Percentiles rank a stretch among this genome's conserved stretches.
Evolutionary conservation across 345 rosid genomes (phyloP).

Genomic region (Sisymbrium irio): DNA sequence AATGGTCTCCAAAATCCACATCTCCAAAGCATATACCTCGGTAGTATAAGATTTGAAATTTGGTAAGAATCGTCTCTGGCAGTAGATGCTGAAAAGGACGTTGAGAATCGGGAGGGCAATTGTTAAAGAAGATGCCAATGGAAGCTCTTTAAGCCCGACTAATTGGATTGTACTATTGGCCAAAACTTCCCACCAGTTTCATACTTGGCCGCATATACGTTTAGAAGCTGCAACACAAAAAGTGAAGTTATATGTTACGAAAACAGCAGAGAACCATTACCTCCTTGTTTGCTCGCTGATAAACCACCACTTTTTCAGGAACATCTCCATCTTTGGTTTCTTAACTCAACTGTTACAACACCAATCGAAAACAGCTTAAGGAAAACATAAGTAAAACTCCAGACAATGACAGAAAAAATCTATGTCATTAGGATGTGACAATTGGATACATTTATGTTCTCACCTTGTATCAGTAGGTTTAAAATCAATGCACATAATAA

Average conservation of each 20-base stretch:
- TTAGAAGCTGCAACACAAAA: constrained; percentile 61
- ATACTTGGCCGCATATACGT: constrained; percentile 72
- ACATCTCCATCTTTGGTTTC: constrained; percentile 91
- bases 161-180: constrained; percentile 81
- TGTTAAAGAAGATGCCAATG: constrained; percentile 65
- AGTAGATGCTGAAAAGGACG: constrained; percentile 68
- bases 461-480: background rate
- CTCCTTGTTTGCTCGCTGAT: constrained; percentile 91
- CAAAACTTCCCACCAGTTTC: constrained; percentile 78
- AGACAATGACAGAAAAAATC: background rate
- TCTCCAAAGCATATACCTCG: constrained; percentile 83
- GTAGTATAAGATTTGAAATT: constrained; percentile 65
- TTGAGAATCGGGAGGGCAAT: constrained; percentile 83
- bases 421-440: background rate
- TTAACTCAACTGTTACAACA: constrained; percentile 61
- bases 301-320: constrained; percentile 70
- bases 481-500: background rate
- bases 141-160: constrained; percentile 77
- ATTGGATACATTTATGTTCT: background rate
- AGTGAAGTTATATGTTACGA: background rate
- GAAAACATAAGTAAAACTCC: background rate
- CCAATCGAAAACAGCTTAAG: background rate
- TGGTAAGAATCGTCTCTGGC: constrained; percentile 70
- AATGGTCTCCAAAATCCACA: too few relatives aligned
- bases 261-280: constrained; percentile 35